Evolutionary conservation across 2,329 filamentous ascomycete species (phyloP).

Genomic region (Aschersonia sp.): DNA sequence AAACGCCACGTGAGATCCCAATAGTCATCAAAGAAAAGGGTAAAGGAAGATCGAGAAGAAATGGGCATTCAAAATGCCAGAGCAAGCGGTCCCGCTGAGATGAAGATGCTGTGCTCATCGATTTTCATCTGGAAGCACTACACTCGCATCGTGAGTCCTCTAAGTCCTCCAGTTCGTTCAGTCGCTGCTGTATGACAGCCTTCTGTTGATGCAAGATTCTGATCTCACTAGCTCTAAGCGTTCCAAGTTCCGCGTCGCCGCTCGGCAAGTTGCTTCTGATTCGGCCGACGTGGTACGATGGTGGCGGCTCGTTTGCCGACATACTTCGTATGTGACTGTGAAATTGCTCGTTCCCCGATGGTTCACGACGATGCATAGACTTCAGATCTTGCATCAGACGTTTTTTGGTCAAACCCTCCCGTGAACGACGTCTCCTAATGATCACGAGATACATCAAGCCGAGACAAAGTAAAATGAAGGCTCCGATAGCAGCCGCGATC

Average conservation of each 20-base stretch:
- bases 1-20: too few relatives aligned
- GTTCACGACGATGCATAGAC: slow-evolving; percentile 1
- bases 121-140: not conserved
- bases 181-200: slow-evolving; percentile 18
- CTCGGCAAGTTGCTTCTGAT: slow-evolving; percentile 10
- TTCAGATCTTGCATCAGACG: slow-evolving; percentile 5
- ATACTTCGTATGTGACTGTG: not conserved
- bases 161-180: slow-evolving; percentile 16
- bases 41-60: too few relatives aligned
- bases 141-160: not conserved
- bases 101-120: too few relatives aligned
- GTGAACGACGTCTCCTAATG: slow-evolving; percentile 9
- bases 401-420: slow-evolving; percentile 6
- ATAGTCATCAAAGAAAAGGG: too few relatives aligned
- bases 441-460: slow-evolving; percentile 12
- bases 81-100: too few relatives aligned
- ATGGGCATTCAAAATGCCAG: not conserved
- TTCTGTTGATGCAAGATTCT: slow-evolving; percentile 18
- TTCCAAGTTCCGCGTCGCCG: slow-evolving; percentile 8
- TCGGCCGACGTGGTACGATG: slow-evolving; percentile 15
- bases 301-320: slow-evolving; percentile 10
- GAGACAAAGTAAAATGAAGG: slow-evolving; percentile 15
- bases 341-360: not conserved
- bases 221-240: slow-evolving; percentile 15
- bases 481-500: slow-evolving; percentile 17